phyloP scores from a whole-genome alignment of 139 green algal genomes.

The Diplosphaera chodatii region DNA sequence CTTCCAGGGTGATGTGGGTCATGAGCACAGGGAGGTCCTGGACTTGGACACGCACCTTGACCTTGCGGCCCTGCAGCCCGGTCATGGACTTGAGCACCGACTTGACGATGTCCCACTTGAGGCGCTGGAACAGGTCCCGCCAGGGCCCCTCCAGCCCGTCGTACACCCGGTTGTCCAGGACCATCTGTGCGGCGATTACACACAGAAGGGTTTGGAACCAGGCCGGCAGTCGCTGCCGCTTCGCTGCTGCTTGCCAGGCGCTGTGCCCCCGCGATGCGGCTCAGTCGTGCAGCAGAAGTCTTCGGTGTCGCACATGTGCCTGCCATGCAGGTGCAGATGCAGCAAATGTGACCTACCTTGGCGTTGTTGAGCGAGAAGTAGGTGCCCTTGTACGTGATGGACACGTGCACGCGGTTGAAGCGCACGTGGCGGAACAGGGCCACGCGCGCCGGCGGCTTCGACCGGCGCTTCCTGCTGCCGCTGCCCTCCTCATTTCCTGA shows the following conservation, averaged over 20 bases:
- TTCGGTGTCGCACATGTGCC: too few relatives aligned
- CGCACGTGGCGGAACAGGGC: conserved; percentile 65
- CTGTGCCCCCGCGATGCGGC: too few relatives aligned
- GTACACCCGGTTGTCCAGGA: conserved; percentile 68
- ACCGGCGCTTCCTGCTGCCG: conserved; percentile 6
- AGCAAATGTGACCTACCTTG: neutral
- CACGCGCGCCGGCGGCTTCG: neutral
- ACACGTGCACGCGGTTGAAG: conserved; percentile 66
- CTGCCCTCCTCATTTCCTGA: neutral
- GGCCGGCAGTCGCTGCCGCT: too few relatives aligned
- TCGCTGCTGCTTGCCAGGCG: too few relatives aligned
- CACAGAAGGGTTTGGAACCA: too few relatives aligned
- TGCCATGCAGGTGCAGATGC: too few relatives aligned
- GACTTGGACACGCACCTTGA: conserved; percentile 25
- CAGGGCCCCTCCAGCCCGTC: conserved; percentile 60
- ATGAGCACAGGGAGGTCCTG: too few relatives aligned
- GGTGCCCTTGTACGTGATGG: conserved; percentile 55
- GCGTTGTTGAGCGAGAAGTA: neutral
- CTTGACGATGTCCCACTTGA: conserved; percentile 73
- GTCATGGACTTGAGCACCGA: conserved; percentile 54
- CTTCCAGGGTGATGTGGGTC: too few relatives aligned
- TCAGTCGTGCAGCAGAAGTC: too few relatives aligned
- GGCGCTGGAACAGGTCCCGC: conserved; percentile 54
- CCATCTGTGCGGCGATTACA: conserved; percentile 23
- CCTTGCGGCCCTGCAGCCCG: conserved; percentile 67